These are phyloP conservation scores for Flaveria floridana DNA, from an alignment of 140 eudicot species.

Conservation along the genomic window DNA sequence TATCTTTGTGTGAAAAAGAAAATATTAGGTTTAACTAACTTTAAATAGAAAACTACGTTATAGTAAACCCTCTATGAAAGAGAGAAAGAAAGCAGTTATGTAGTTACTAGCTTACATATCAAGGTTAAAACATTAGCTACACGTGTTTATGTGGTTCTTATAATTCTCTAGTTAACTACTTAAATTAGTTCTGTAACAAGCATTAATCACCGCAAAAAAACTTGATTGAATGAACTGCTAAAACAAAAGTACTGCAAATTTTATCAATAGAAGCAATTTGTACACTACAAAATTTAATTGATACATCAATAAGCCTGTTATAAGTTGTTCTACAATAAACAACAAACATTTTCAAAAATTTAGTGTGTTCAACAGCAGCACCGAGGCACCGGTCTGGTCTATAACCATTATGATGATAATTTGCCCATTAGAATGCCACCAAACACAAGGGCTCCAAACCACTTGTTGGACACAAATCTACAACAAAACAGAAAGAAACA, in stretches of 20 bases:
- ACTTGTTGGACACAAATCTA: conserved; percentile 84
- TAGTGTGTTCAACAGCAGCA: conserved; percentile 11
- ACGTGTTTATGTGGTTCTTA: too few species aligned
- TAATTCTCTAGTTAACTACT: too few species aligned
- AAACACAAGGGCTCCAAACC: conserved; percentile 83
- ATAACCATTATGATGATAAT: conserved; percentile 26
- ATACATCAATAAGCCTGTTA: not conserved
- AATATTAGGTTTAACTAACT: too few species aligned
- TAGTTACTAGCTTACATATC: too few species aligned
- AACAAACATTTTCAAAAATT: not conserved
- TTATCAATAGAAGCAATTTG: not conserved
- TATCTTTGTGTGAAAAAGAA: too few species aligned
- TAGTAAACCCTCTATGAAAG: too few species aligned
- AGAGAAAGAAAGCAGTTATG: too few species aligned
- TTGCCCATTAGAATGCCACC: conserved; percentile 69
- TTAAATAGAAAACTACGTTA: too few species aligned
- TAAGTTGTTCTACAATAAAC: not conserved
- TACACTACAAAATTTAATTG: not conserved
- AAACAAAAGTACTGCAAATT: not conserved
- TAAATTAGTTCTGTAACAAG: too few species aligned
- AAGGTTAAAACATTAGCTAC: too few species aligned
- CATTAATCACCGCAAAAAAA: too few species aligned
- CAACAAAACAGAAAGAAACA: conserved; percentile 23
- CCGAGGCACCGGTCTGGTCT: not conserved
- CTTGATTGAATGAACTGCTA: not conserved